These are phyloP conservation scores for Mallotus nudiflorus DNA, from an alignment of 345 rosid species.

Conservation along the genomic window DNA sequence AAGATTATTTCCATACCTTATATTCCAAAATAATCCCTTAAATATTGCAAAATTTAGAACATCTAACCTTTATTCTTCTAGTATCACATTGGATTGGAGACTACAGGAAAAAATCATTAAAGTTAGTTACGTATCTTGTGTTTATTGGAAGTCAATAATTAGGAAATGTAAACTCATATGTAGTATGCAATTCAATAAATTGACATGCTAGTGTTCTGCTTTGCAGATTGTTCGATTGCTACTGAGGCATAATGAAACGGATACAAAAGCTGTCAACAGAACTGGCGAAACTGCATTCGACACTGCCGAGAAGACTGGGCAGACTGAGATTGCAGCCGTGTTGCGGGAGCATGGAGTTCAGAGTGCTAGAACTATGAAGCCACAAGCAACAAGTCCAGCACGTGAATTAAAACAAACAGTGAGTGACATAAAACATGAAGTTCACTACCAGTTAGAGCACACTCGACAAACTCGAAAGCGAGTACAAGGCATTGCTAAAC, in stretches of 20 bases:
- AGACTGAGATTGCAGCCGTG: constrained; percentile 43
- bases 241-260: constrained; percentile 48
- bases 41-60: not conserved
- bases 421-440: constrained; percentile 93
- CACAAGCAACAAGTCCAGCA: constrained; percentile 53
- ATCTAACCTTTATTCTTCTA: too few relatives aligned
- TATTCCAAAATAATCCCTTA: too few relatives aligned
- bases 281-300: constrained; percentile 76
- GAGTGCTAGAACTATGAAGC: constrained; percentile 57
- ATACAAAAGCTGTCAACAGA: constrained; percentile 54
- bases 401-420: constrained; percentile 90
- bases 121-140: too few relatives aligned
- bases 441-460: constrained; percentile 88
- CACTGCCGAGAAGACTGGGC: constrained; percentile 83
- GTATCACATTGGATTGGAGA: too few relatives aligned
- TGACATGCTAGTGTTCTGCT: constrained; percentile 12
- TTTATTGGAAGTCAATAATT: too few relatives aligned
- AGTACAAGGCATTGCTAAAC: constrained; percentile 87
- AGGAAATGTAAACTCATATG: too few relatives aligned
- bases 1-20: too few relatives aligned
- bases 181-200: too few relatives aligned
- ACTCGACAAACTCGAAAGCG: constrained; percentile 79
- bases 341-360: constrained; percentile 68
- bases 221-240: constrained; percentile 71
- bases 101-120: too few relatives aligned